A percentile compares a stretch with the other conserved stretches of the same genome.
phyloP scores from a whole-genome alignment of 257 asterid species.

The Fraxinus pennsylvanica region DNA sequence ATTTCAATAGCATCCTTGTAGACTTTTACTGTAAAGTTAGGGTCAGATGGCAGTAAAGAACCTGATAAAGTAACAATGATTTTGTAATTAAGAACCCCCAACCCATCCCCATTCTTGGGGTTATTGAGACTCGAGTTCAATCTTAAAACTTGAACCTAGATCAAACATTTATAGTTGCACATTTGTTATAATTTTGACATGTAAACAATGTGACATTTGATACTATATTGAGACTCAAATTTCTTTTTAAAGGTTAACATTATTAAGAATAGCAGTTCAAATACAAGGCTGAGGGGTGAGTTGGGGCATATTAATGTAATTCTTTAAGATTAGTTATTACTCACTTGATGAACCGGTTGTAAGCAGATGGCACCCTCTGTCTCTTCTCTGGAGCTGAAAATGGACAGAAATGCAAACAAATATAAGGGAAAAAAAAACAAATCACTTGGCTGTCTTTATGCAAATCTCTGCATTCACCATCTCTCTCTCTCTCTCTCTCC shows the following conservation, averaged over 20 bases:
- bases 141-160: too few relatives aligned
- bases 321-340: constrained; percentile 16
- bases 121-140: background rate
- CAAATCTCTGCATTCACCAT: constrained; percentile 27
- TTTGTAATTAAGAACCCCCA: background rate
- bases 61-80: background rate
- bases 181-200: too few relatives aligned
- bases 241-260: too few relatives aligned
- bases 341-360: constrained; percentile 97
- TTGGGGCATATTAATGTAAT: too few relatives aligned
- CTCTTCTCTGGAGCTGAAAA: constrained; percentile 92
- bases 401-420: constrained; percentile 45
- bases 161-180: too few relatives aligned
- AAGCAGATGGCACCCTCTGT: constrained; percentile 99
- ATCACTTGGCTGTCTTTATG: constrained; percentile 54
- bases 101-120: background rate
- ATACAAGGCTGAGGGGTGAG: too few relatives aligned
- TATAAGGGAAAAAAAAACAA: constrained; percentile 24
- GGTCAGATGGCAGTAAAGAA: background rate
- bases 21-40: background rate
- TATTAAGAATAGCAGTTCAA: too few relatives aligned
- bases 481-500: constrained; percentile 21
- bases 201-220: too few relatives aligned
- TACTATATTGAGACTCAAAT: too few relatives aligned
- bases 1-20: background rate